phyloP scores from a whole-genome alignment of 2,329 filamentous ascomycete genomes.

The Trichoderma atrobrunneum region DNA sequence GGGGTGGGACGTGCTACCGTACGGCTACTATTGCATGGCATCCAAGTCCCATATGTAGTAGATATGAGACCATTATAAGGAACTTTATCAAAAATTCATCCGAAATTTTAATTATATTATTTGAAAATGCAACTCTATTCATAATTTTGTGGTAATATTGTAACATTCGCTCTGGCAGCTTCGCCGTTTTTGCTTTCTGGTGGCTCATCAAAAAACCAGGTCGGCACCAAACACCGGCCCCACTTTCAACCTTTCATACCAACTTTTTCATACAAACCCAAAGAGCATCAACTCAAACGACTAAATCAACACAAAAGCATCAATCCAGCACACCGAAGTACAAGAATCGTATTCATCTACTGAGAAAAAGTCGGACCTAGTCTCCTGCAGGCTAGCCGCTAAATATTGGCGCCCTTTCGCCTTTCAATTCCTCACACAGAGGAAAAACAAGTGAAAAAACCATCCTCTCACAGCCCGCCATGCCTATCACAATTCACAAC shows the following conservation, averaged over 20 bases:
- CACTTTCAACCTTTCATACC: conserved; percentile 27
- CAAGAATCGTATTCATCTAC: not conserved
- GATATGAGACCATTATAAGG: not conserved
- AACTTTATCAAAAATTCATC: not conserved
- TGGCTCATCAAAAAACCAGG: not conserved
- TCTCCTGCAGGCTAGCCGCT: not conserved
- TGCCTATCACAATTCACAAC: conserved; percentile 50
- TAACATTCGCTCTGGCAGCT: not conserved
- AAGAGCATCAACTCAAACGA: not conserved
- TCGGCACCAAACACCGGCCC: conserved; percentile 23
- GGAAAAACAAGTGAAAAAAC: not conserved
- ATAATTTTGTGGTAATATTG: not conserved
- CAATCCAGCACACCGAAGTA: not conserved
- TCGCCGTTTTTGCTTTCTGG: not conserved
- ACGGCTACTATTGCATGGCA: not conserved
- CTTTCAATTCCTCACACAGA: not conserved
- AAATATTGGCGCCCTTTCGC: not conserved
- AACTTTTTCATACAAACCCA: conserved; percentile 13
- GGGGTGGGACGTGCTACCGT: not conserved
- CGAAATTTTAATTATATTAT: not conserved
- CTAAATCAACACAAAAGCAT: not conserved
- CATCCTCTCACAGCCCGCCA: conserved; percentile 26
- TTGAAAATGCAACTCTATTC: not conserved
- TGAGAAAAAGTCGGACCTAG: not conserved
- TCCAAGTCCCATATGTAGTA: not conserved